These are phyloP conservation scores for Madurella mycetomatis DNA, from an alignment of 2,329 filamentous ascomycete genomes.

Conservation along the genomic window DNA sequence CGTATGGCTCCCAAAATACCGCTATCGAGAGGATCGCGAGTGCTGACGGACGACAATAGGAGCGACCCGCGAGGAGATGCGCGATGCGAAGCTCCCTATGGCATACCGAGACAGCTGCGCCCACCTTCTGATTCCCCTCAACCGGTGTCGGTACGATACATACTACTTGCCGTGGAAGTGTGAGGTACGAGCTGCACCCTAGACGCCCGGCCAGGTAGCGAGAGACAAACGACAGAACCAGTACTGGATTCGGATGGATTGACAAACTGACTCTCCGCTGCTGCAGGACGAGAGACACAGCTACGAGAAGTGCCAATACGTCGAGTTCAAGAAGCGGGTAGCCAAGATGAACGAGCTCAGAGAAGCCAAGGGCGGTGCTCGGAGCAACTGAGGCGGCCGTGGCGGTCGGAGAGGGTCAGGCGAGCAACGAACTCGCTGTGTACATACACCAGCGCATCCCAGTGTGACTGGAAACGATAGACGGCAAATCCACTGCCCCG, in stretches of 20 bases:
- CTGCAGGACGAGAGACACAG: conserved; percentile 85
- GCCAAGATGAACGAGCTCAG: conserved; percentile 97
- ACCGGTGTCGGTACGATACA: conserved; percentile 85
- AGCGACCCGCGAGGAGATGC: conserved; percentile 89
- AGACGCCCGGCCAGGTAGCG: background rate
- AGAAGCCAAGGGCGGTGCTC: conserved; percentile 74
- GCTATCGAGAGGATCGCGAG: background rate
- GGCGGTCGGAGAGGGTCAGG: background rate
- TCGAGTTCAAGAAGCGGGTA: conserved; percentile 97
- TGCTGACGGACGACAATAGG: conserved; percentile 40
- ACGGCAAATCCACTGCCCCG: conserved; percentile 14
- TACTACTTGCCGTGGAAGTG: conserved; percentile 99
- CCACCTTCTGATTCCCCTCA: conserved; percentile 88
- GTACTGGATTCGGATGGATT: background rate
- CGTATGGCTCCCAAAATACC: conserved; percentile 10
- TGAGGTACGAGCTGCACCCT: conserved; percentile 55
- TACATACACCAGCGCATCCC: conserved; percentile 18
- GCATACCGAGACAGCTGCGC: conserved; percentile 95
- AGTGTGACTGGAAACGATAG: conserved; percentile 6
- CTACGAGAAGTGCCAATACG: conserved; percentile 99
- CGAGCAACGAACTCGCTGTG: conserved; percentile 16
- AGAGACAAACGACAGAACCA: background rate
- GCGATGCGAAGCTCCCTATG: conserved; percentile 79
- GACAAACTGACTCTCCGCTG: conserved; percentile 4
- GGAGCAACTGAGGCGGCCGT: conserved; percentile 65